These are phyloP conservation scores for Lichtheimia ramosa DNA, from an alignment of 371 early-diverging fungal genomes.

Conservation along the genomic window DNA sequence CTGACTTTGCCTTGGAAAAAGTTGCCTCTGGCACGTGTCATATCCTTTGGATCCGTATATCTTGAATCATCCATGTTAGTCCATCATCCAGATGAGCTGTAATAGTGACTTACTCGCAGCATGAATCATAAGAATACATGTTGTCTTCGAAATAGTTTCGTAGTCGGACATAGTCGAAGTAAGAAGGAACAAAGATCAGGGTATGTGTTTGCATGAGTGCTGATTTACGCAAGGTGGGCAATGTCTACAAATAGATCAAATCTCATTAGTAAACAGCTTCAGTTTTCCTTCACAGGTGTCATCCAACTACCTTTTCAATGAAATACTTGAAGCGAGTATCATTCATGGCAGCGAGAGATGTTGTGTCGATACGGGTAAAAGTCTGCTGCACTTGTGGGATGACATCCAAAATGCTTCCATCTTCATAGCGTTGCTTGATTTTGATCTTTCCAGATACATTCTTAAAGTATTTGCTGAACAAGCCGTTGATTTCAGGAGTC, in stretches of 20 bases:
- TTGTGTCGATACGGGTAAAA: slow-evolving; percentile 70
- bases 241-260: slow-evolving; percentile 26
- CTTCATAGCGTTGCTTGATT: slow-evolving; percentile 57
- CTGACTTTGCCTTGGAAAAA: slow-evolving; percentile 82
- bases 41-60: slow-evolving; percentile 66
- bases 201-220: slow-evolving; percentile 70
- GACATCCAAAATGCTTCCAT: slow-evolving; percentile 78
- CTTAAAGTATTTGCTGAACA: slow-evolving; percentile 74
- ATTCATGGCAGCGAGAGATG: slow-evolving; percentile 61
- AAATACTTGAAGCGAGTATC: slow-evolving; percentile 89
- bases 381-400: slow-evolving; percentile 78
- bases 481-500: slow-evolving; percentile 87
- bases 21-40: slow-evolving; percentile 73
- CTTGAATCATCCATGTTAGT: slow-evolving; percentile 22
- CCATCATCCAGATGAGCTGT: background rate
- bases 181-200: slow-evolving; percentile 90
- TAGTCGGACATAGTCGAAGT: slow-evolving; percentile 94
- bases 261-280: background rate
- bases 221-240: slow-evolving; percentile 61
- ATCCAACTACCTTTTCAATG: slow-evolving; percentile 59
- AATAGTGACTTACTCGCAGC: slow-evolving; percentile 70
- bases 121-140: slow-evolving; percentile 69
- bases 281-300: background rate
- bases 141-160: slow-evolving; percentile 84
- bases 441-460: slow-evolving; percentile 81